Base-by-base conservation (phyloP, 2,329 filamentous ascomycete genomes). In the Dactylellina haptotyla region DNA sequence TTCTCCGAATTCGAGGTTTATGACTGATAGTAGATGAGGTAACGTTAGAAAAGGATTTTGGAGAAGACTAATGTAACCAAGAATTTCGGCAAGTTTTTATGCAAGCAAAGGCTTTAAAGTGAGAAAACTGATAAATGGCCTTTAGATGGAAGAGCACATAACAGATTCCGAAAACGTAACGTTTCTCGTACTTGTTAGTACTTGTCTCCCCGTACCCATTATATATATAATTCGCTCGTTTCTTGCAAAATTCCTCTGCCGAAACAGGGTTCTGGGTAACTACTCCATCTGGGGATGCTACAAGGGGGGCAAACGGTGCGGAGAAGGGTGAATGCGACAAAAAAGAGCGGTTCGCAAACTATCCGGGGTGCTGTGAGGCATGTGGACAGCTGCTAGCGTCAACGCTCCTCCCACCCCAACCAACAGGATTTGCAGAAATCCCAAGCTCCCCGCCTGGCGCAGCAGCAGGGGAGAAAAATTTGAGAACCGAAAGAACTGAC, bases 171-270 rank as follows among this genome's bases (percentile, higher is more conserved):
- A 50, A 57, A 63, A 57, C 50, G 50, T 50, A 28, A 70, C 23
- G 53, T 26, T 37, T 34, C 41, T 18, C 41, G 41, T n/a, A n/a
- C n/a, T n/a, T n/a, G 4, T 46, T 20, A 34, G 53, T 53, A 39
- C 51, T 58, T 45, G 39, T 30, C 48, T 48, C 46, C 25, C 48
- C 43, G 61, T 73, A 59, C 69, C 54, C 48, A 50, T 56, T 73
- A 71, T 70, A 72, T 73, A 65, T 64, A 39, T 54, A 66, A 62
- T 66, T 73, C 61, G 48, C 61, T 73, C 69, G 69, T 50, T 39
- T 56, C 28, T n/a, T 62, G 69, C 37, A 45, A 48, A 57, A 59
- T 46, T 59, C 56, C 16, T 46, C 34, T 23, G 25, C 39, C 58
- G 46, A 50, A 63, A 48, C 58, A 65, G 23, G 69, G 54, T 65